Evolutionary conservation across 129 eudicot species (phyloP), one percentile per base, ranked within the genome.

Genomic region (Dittrichia graveolens): DNA sequence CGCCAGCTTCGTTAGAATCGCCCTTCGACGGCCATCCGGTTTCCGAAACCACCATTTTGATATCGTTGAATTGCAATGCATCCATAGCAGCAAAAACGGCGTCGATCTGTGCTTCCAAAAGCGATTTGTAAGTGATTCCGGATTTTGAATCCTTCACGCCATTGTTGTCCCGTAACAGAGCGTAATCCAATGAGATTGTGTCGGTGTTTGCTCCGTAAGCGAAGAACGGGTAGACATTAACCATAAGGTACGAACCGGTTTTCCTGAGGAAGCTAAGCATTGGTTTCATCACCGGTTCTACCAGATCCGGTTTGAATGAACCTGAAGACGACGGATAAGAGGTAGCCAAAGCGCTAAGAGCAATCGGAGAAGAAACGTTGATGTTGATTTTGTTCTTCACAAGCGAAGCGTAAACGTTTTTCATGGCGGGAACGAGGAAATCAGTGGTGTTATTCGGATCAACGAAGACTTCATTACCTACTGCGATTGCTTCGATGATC

Each of bases 1-100:
- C 96, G 1, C 99, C 97, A 6, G 65, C 54, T 62, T 95, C 99
- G 3, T 88, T 76, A 2, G 86, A 79, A 50, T 86, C 99, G 0
- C 99, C 99, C 8, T 83, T 85, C 0, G 96, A 85, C 5, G 99
- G 99, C 99, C 99, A 95, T 0, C 99, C 99, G 6, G 99, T 95
- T 56, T 95, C 99, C 0, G 96, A 82, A 8, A 95, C 84, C 39
- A 86, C 88, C 24, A 95, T 31, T 50, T 77, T 82, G 2, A 95
- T 65, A 38, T 91, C 96, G 13, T 72, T 41, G 56, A 70, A 88
- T 4, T 77, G 56, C 1, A 95, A 49, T 0, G 83, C 88, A 10
- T 74, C 44, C 85, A 88, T 83, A 2, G 97, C 99, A 0, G 96
- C 89, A 11, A 43, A 88, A 50, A 95, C 99, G 13, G 99, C 99